Evolutionary conservation across 108 stramenopile genomes (phyloP).

Genomic region (Schizochytrium sp.): DNA sequence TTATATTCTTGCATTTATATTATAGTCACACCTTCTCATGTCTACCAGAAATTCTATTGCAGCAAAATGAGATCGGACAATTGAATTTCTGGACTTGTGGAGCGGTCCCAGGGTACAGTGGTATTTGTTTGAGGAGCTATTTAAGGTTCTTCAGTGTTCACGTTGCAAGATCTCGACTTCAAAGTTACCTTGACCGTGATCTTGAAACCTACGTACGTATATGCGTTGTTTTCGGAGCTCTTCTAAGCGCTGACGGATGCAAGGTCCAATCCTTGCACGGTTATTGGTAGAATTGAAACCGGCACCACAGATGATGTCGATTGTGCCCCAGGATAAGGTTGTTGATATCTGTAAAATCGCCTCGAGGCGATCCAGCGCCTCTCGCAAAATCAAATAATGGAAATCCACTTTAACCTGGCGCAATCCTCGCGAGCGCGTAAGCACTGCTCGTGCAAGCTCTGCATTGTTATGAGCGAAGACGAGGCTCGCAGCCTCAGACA

Average conservation of each 20-base stretch:
- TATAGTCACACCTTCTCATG: background rate
- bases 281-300: slow-evolving; percentile 12
- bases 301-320: slow-evolving; percentile 13
- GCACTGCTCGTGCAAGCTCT: background rate
- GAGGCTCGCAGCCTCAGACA: background rate
- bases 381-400: background rate
- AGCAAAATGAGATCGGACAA: background rate
- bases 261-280: slow-evolving; percentile 14
- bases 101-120: background rate
- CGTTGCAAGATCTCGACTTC: background rate
- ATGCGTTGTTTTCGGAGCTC: background rate
- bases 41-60: background rate
- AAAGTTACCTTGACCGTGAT: slow-evolving; percentile 17
- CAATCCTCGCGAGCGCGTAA: slow-evolving; percentile 11
- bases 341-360: background rate
- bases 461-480: slow-evolving; percentile 16
- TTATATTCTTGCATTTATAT: background rate
- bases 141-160: too few relatives aligned
- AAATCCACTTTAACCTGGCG: slow-evolving; percentile 15
- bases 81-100: background rate
- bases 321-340: background rate
- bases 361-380: slow-evolving; percentile 44
- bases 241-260: background rate
- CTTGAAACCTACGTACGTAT: background rate
- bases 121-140: background rate